Evolutionary conservation across 805 yeast genomes (phyloP).

Genomic region (Suhomyces vadensis): DNA sequence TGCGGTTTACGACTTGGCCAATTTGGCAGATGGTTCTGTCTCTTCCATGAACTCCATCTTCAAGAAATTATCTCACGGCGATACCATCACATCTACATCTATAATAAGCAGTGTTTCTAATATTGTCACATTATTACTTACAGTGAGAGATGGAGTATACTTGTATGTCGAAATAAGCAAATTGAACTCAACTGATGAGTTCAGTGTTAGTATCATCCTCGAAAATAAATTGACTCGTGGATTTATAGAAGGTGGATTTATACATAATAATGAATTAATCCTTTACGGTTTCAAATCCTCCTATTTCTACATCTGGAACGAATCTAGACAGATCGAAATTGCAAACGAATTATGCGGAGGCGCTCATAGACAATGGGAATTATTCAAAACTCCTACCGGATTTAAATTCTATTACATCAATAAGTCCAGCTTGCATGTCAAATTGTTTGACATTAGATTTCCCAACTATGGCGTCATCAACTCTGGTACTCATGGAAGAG

Average conservation of each 20-base stretch:
- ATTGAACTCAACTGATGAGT: conserved; percentile 14
- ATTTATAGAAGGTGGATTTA: conserved; percentile 72
- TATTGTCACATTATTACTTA: conserved; percentile 38
- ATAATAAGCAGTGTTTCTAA: conserved; percentile 29
- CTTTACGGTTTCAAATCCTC: conserved; percentile 84
- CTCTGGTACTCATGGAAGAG: conserved; percentile 88
- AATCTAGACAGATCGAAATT: conserved; percentile 69
- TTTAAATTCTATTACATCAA: conserved; percentile 60
- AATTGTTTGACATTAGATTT: conserved; percentile 24
- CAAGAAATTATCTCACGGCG: conserved; percentile 61
- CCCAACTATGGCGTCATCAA: conserved; percentile 30
- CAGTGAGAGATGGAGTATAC: conserved; percentile 70
- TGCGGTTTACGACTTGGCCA: conserved; percentile 49
- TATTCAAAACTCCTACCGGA: conserved; percentile 26
- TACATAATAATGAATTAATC: conserved; percentile 47
- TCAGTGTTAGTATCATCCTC: conserved; percentile 35
- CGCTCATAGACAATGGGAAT: conserved; percentile 81
- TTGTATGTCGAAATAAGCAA: conserved; percentile 32
- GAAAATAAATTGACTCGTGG: conserved; percentile 72
- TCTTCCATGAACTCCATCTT: conserved; percentile 21
- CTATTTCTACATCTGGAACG: conserved; percentile 79
- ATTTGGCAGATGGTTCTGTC: conserved; percentile 18
- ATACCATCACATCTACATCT: conserved; percentile 61
- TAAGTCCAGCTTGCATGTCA: conserved; percentile 46
- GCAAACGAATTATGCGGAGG: conserved; percentile 84